phyloP scores from a whole-genome alignment of 2,329 filamentous ascomycete species.

The Eutypa lata region DNA sequence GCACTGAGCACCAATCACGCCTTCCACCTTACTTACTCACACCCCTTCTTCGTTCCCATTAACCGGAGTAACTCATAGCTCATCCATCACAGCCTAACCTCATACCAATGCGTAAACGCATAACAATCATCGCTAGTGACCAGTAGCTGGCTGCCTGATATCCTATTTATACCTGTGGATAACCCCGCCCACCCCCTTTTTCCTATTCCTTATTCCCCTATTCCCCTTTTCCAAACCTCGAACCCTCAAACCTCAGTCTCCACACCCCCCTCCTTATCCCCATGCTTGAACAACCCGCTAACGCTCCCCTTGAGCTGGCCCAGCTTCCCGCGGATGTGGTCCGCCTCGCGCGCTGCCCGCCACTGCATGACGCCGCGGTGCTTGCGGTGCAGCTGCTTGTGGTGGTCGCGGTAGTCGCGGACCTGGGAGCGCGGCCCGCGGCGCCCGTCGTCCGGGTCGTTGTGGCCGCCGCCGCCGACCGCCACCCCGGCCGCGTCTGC shows the following conservation, averaged over 20 bases:
- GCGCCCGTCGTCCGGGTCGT: constrained; percentile 38
- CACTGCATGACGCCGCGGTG: constrained; percentile 75
- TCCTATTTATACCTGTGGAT: too few relatives aligned
- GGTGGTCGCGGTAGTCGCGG: constrained; percentile 58
- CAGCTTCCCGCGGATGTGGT: constrained; percentile 50
- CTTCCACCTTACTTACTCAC: too few relatives aligned
- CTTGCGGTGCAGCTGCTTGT: constrained; percentile 59
- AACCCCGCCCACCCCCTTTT: too few relatives aligned
- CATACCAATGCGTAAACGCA: too few relatives aligned
- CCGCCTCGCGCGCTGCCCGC: constrained; percentile 50
- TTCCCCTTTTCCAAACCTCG: too few relatives aligned
- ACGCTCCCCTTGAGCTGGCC: constrained; percentile 58
- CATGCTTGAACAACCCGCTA: constrained; percentile 55
- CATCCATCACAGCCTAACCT: too few relatives aligned
- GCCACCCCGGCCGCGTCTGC: constrained; percentile 26
- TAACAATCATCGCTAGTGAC: too few relatives aligned
- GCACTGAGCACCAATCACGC: too few relatives aligned
- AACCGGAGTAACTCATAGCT: too few relatives aligned
- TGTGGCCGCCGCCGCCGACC: constrained; percentile 29
- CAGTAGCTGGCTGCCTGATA: too few relatives aligned
- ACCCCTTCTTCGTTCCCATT: too few relatives aligned
- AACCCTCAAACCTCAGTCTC: constrained; percentile 63
- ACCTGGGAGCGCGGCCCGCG: constrained; percentile 48
- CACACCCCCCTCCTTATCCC: constrained; percentile 55
- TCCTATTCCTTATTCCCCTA: too few relatives aligned